phyloP scores from a whole-genome alignment of 345 rosid genomes.

The Melaleuca alternifolia region DNA sequence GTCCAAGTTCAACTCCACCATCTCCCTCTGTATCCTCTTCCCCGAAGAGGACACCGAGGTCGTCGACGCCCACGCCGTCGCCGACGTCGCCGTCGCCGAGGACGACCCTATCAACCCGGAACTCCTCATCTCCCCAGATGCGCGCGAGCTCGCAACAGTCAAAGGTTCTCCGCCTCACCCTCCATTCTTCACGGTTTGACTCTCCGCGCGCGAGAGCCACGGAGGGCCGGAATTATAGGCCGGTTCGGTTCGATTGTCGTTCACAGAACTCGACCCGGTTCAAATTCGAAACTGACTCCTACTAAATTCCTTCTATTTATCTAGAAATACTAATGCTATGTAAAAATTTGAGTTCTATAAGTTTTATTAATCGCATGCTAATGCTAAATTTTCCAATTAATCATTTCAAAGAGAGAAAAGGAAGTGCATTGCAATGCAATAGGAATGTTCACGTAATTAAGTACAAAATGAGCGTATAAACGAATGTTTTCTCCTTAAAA shows the following conservation, averaged over 20 bases:
- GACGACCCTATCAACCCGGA: constrained; percentile 16
- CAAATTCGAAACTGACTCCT: neutral
- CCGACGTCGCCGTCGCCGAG: constrained; percentile 28
- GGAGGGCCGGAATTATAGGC: neutral
- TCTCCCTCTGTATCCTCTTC: constrained; percentile 86
- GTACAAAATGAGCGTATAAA: neutral
- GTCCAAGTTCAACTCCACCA: constrained; percentile 64
- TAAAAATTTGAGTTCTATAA: neutral
- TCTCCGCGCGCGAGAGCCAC: neutral
- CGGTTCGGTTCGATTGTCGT: neutral
- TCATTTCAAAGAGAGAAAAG: neutral
- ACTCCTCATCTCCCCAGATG: neutral
- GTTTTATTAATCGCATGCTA: neutral
- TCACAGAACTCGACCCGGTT: neutral
- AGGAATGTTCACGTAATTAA: neutral
- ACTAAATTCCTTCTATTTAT: neutral
- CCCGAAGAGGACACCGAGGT: constrained; percentile 79
- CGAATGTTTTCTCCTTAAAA: neutral
- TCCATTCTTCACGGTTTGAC: neutral
- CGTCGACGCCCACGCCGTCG: constrained; percentile 68
- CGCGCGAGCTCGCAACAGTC: neutral
- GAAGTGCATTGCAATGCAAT: neutral
- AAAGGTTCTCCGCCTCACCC: neutral
- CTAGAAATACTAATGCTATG: neutral
- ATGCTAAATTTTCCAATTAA: neutral